Base-by-base conservation (phyloP, 2,329 filamentous ascomycete genomes). In the Sporothrix brasiliensis region DNA sequence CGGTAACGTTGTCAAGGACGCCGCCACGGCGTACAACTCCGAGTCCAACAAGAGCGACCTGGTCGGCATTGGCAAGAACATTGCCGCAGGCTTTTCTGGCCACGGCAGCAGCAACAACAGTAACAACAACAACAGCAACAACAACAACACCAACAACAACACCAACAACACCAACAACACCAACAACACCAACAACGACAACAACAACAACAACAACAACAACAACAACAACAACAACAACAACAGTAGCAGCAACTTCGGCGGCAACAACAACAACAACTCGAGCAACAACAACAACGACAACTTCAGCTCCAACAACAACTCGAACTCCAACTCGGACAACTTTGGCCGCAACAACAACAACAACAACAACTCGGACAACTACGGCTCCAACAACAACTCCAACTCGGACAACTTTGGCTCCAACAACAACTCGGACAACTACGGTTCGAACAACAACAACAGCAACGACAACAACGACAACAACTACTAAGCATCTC, bases 1-100 rank as follows among this genome's bases (percentile, higher is more conserved):
- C 27, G 76, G 75, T 63, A 69, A 73, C 63, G 72, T 80, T 0
- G 79, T 79, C 52, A 77, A 78, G 73, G 76, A 77, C 68, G 78
- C 80, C 41, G 77, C 79, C 63, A 73, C 73, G 11, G 75, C 74
- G 9, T 75, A 75, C 74, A 49, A 67, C 47, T 21, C 39, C 9
- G 69, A 71, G 34, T 39, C 63, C 67, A 72, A 71, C 67, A 71
- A 74, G 69, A 50, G 34, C 24, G 68, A 72, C 53, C 50, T 69
- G 44, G 68, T 58, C 27, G 69, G 71, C 54, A 71, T 69, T 47
- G 66, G 70, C 70, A 71, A 72, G 52, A 71, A 53, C 71, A 73
- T 70, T 49, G 72, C 68, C 47, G 54, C 65, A 10, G 72, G 69
- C n/a, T 69, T 72, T 11, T 27, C 66, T 34, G 52, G 53, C 68